These are phyloP conservation scores for Gossypium raimondii DNA, from an alignment of 345 rosid genomes.

Conservation along the genomic window DNA sequence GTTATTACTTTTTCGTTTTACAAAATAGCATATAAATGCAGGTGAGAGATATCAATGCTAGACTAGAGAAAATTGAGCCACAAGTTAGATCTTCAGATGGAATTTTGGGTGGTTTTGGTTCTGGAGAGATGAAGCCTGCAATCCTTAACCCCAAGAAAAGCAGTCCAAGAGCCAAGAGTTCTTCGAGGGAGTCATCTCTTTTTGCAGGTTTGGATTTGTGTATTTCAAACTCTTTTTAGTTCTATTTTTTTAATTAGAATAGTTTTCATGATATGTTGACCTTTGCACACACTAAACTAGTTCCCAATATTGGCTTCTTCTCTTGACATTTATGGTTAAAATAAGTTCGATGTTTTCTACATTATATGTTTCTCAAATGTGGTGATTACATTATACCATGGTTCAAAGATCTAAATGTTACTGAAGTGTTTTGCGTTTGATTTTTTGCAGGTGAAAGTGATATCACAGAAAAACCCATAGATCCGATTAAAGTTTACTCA, in stretches of 20 bases:
- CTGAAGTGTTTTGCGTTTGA: conserved; percentile 18
- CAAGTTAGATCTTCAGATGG: conserved; percentile 61
- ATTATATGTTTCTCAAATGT: neutral
- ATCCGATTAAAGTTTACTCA: conserved; percentile 81
- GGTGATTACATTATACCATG: neutral
- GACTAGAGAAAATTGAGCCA: conserved; percentile 90
- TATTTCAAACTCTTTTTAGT: neutral
- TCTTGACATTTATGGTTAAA: conserved; percentile 2
- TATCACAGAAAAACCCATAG: conserved; percentile 67
- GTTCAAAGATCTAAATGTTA: neutral
- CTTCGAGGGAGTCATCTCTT: conserved; percentile 75
- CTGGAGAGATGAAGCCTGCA: conserved; percentile 59
- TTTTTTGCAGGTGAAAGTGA: conserved; percentile 66
- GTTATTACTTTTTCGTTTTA: neutral
- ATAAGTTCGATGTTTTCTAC: neutral
- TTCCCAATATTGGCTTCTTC: neutral
- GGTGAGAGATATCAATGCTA: conserved; percentile 96
- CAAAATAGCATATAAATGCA: conserved; percentile 32
- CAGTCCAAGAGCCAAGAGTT: conserved; percentile 80
- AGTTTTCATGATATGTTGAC: neutral
- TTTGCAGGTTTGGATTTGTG: conserved; percentile 69
- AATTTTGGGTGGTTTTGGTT: conserved; percentile 39
- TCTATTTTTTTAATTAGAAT: neutral
- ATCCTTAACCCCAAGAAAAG: conserved; percentile 64
- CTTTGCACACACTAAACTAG: neutral